These are phyloP conservation scores for Dendrobium catenatum DNA, from an alignment of 106 monocot species.

Conservation along the genomic window DNA sequence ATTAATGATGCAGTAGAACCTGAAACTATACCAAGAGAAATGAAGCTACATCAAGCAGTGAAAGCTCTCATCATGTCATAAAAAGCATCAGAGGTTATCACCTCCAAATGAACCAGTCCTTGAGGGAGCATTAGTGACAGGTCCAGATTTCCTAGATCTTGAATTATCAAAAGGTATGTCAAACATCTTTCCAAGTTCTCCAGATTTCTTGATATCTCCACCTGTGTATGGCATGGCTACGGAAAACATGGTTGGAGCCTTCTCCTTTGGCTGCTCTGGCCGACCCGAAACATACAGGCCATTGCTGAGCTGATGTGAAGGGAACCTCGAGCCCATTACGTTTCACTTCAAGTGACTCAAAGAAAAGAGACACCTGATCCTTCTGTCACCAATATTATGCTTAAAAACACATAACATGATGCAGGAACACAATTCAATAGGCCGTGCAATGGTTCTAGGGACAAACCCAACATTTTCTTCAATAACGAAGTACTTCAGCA, in stretches of 20 bases:
- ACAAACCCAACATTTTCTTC: no score
- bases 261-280: slow-evolving; percentile 40
- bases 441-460: neutral
- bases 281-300: slow-evolving; percentile 39
- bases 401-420: neutral
- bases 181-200: slow-evolving; percentile 60
- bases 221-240: slow-evolving; percentile 42
- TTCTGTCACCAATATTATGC: neutral
- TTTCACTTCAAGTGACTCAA: neutral
- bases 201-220: slow-evolving; percentile 40
- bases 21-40: slow-evolving; percentile 10
- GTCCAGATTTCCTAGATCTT: slow-evolving; percentile 39
- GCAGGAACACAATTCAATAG: neutral
- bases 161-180: slow-evolving; percentile 35
- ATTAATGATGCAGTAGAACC: slow-evolving; percentile 12
- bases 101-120: slow-evolving; percentile 36
- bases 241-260: slow-evolving; percentile 25
- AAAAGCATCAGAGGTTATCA: neutral
- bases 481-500: neutral
- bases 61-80: slow-evolving; percentile 1
- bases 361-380: neutral
- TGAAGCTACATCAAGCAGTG: slow-evolving; percentile 10
- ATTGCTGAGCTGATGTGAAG: slow-evolving; percentile 40
- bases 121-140: slow-evolving; percentile 22
- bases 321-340: slow-evolving; percentile 37